Percentiles rank a stretch among this genome's conserved stretches.
Conservation (phyloP, 805 yeast genomes). For the Barnettozyma populi region DNA sequence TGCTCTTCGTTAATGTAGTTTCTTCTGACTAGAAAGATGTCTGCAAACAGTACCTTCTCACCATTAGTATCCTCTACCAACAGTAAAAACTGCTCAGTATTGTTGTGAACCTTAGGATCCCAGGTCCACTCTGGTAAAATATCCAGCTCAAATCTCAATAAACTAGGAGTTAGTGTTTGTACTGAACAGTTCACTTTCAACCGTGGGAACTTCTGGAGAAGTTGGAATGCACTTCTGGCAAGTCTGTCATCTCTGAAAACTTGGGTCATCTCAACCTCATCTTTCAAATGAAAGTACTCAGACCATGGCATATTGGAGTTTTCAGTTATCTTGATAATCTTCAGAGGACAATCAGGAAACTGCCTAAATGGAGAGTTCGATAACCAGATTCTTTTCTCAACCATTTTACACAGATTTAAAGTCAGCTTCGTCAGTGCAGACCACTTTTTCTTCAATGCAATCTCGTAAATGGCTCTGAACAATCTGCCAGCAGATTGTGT, state of each 20-base stretch:
- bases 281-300: slow-evolving; percentile 59
- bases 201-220: slow-evolving; percentile 70
- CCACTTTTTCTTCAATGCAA: slow-evolving; percentile 68
- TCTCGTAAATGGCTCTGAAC: slow-evolving; percentile 78
- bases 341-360: slow-evolving; percentile 63
- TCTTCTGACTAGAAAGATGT: slow-evolving; percentile 46
- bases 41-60: slow-evolving; percentile 59
- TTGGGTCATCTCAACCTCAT: slow-evolving; percentile 74
- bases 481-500: slow-evolving; percentile 92
- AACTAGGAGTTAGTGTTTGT: slow-evolving; percentile 73
- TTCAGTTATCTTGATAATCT: slow-evolving; percentile 69
- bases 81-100: slow-evolving; percentile 58
- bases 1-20: slow-evolving; percentile 49
- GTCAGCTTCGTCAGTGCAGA: slow-evolving; percentile 51
- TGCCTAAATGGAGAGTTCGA: slow-evolving; percentile 85
- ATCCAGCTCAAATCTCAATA: slow-evolving; percentile 62
- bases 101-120: slow-evolving; percentile 62
- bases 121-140: slow-evolving; percentile 73
- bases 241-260: slow-evolving; percentile 67
- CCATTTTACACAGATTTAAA: slow-evolving; percentile 69
- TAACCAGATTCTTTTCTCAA: slow-evolving; percentile 78
- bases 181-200: slow-evolving; percentile 51
- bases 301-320: slow-evolving; percentile 79
- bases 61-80: slow-evolving; percentile 84
- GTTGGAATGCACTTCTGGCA: slow-evolving; percentile 54